Conservation (phyloP, 2,329 filamentous ascomycete genomes). For the Blastomyces emzantsi region DNA sequence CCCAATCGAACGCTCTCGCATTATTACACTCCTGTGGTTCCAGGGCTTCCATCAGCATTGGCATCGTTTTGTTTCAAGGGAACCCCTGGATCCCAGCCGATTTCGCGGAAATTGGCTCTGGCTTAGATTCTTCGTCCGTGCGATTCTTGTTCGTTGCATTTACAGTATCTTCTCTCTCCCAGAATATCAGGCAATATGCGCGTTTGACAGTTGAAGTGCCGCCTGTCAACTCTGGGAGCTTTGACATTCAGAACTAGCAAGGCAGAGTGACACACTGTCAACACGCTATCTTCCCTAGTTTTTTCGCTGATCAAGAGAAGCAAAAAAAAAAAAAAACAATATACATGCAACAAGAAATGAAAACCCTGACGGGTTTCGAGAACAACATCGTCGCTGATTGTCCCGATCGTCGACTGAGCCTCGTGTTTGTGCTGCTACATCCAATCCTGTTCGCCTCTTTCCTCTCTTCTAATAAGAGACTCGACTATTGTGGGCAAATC, state of each 20-base stretch:
- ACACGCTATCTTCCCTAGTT: not conserved
- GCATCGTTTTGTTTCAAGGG: not conserved
- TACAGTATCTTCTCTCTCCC: not conserved
- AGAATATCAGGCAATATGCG: not conserved
- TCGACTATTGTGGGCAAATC: not conserved
- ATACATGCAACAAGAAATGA: not conserved
- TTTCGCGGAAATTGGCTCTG: not conserved
- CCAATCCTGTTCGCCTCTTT: not conserved
- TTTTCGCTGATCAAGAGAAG: not conserved
- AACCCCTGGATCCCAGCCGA: not conserved
- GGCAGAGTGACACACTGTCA: slow-evolving; percentile 1
- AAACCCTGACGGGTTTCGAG: not conserved
- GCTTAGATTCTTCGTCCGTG: not conserved
- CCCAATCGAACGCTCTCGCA: not conserved
- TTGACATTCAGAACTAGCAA: not conserved
- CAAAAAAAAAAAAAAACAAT: not conserved
- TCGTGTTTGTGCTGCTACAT: not conserved
- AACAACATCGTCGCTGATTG: not conserved
- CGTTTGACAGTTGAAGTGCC: not conserved
- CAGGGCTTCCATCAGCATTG: not conserved
- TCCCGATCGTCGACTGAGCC: not conserved
- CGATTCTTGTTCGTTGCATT: not conserved
- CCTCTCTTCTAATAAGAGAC: no score
- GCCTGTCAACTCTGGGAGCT: not conserved
- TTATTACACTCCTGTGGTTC: not conserved